Percentiles rank a stretch among this genome's conserved stretches.
Evolutionary conservation across 345 rosid genomes (phyloP).

Genomic region (Isatis tinctoria): DNA sequence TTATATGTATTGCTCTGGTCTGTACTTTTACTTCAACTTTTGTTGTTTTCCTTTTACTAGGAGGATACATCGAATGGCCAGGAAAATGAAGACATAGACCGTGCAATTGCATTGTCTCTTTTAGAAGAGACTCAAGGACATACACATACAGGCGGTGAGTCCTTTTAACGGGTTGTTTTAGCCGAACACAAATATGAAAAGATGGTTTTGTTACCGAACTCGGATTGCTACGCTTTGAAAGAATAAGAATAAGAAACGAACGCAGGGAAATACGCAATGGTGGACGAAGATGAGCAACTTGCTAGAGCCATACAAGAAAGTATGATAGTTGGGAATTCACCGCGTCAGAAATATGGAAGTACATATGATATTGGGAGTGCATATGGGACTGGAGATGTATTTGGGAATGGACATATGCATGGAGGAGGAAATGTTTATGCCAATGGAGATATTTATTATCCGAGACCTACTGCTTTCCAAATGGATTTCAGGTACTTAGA

Average conservation of each 20-base stretch:
- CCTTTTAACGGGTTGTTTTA: not conserved
- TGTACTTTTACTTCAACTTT: slow-evolving; percentile 1
- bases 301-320: slow-evolving; percentile 93
- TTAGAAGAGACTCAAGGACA: slow-evolving; percentile 57
- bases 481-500: slow-evolving; percentile 69
- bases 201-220: not conserved
- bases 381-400: slow-evolving; percentile 29
- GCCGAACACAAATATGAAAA: not conserved
- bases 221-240: not conserved
- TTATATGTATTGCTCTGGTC: not conserved
- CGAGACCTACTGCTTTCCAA: slow-evolving; percentile 48
- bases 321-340: slow-evolving; percentile 59
- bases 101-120: slow-evolving; percentile 81
- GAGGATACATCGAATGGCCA: slow-evolving; percentile 56
- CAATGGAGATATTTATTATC: slow-evolving; percentile 45
- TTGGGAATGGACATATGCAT: slow-evolving; percentile 39
- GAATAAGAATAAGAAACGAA: not conserved
- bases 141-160: slow-evolving; percentile 47
- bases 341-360: slow-evolving; percentile 30
- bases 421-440: slow-evolving; percentile 37
- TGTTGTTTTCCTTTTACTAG: slow-evolving; percentile 25
- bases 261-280: slow-evolving; percentile 48
- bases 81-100: slow-evolving; percentile 75
- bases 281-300: slow-evolving; percentile 89
- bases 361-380: slow-evolving; percentile 32